Evolutionary conservation across 345 rosid genomes (phyloP), one percentile per base, ranked within the genome.

Genomic region (Lumnitzera littorea): DNA sequence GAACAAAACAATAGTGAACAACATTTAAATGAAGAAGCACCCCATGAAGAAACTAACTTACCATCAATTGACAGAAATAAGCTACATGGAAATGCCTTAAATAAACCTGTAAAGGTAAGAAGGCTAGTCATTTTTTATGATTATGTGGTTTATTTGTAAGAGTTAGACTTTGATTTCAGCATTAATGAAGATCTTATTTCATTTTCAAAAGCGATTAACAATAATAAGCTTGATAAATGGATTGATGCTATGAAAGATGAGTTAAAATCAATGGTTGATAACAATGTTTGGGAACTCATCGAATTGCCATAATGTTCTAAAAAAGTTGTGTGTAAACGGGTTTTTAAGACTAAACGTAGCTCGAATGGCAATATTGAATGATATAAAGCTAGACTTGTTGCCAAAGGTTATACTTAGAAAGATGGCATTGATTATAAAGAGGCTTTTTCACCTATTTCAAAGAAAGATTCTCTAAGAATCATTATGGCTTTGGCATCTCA

Each of bases 101-200:
- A 20, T 20, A 20, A 20, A 20, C 20, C 20, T 20, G 20, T 20
- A 20, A 1, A 20, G 20, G 20, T 20, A 20, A 20, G 20, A 20
- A 20, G 20, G 20, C 15, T 0, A 6, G 29, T 10, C 11, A 58
- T 67, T 63, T 43, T 16, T 0, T 1, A 48, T 60, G 41, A 64
- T 11, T 64, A 56, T 36, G 43, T 68, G 53, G 53, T 68, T 27
- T 64, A 68, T 64, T n/a, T 14, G 17, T 16, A 57, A 36, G 36
- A 63, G 25, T 43, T 5, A 41, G 14, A 56, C 24, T 49, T 7
- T 55, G 36, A 58, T 13, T 6, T 59, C 2, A 36, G 13, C n/a
- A 62, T 41, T 3, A 11, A n/a, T 24, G 47, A 62, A 17, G 46
- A 58, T 46, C 27, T 15, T 15, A 41, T 58, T 62, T 41, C 20